These are phyloP conservation scores for Pleomassaria siparia DNA, from an alignment of 2,329 filamentous ascomycete species.

Conservation along the genomic window DNA sequence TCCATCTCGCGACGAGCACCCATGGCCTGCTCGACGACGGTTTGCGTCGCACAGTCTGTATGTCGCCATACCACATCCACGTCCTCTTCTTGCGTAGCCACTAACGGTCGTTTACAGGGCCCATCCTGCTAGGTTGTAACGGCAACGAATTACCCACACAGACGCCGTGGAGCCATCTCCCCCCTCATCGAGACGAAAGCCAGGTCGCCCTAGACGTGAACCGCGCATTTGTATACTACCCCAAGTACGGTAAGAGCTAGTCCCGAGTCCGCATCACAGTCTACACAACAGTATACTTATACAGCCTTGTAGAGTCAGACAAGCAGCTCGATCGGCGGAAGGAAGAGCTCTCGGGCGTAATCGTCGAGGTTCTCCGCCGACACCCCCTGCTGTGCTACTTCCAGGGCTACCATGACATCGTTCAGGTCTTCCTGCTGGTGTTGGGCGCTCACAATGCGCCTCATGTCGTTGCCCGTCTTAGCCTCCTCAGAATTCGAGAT, in stretches of 20 bases:
- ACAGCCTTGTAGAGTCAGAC: slow-evolving; percentile 65
- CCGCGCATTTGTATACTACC: slow-evolving; percentile 97
- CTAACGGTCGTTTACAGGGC: slow-evolving; percentile 55
- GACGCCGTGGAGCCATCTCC: slow-evolving; percentile 61
- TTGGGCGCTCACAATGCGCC: slow-evolving; percentile 65
- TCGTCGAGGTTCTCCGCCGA: slow-evolving; percentile 75
- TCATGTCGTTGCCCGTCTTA: slow-evolving; percentile 74
- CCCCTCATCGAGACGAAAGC: slow-evolving; percentile 80
- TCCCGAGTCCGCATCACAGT: slow-evolving; percentile 6
- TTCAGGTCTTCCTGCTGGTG: slow-evolving; percentile 89
- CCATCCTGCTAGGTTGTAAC: slow-evolving; percentile 53
- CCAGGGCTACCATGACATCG: slow-evolving; percentile 98
- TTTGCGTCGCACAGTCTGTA: slow-evolving; percentile 76
- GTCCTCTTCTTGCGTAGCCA: slow-evolving; percentile 3
- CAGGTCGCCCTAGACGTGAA: slow-evolving; percentile 93
- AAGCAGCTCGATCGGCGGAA: slow-evolving; percentile 72
- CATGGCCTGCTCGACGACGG: slow-evolving; percentile 52
- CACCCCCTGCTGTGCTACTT: slow-evolving; percentile 91
- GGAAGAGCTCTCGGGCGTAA: slow-evolving; percentile 74
- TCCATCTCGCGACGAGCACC: slow-evolving; percentile 45
- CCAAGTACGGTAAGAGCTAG: slow-evolving; percentile 64
- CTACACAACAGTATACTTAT: slow-evolving; percentile 10
- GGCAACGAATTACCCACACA: slow-evolving; percentile 19
- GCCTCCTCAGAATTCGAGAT: slow-evolving; percentile 86
- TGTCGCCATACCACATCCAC: slow-evolving; percentile 36